A percentile compares a stretch with the other conserved stretches of the same genome.
phyloP scores from a whole-genome alignment of 306 rosid species.

The Sindora glabra region DNA sequence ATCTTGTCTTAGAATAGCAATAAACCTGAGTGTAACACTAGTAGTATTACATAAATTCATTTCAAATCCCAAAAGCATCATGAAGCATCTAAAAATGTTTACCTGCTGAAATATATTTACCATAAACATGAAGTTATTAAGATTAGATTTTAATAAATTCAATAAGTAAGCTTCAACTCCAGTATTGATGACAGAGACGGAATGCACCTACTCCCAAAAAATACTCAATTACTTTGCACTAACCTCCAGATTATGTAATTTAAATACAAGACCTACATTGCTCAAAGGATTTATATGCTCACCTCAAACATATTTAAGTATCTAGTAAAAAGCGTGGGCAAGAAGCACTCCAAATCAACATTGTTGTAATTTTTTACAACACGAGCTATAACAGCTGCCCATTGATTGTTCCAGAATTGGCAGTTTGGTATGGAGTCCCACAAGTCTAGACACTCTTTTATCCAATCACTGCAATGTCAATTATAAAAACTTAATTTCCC shows the following conservation, averaged over 20 bases:
- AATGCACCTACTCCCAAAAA: not conserved
- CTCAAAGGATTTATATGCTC: conserved; percentile 22
- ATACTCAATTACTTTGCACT: conserved; percentile 1
- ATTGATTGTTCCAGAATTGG: conserved; percentile 97
- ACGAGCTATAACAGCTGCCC: conserved; percentile 94
- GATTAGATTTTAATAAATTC: not conserved
- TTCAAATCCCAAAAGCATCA: not conserved
- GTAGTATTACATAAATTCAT: too few relatives aligned
- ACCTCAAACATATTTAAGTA: conserved; percentile 99
- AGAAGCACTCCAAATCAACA: conserved; percentile 72
- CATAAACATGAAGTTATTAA: conserved; percentile 5
- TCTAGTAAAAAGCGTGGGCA: conserved; percentile 86
- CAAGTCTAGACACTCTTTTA: conserved; percentile 53
- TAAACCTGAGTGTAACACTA: too few relatives aligned
- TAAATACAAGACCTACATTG: conserved; percentile 12
- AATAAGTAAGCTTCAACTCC: conserved; percentile 9
- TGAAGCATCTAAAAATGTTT: not conserved
- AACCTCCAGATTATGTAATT: not conserved
- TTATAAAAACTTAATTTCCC: conserved; percentile 18
- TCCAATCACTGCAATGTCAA: conserved; percentile 62
- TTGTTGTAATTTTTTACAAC: conserved; percentile 64
- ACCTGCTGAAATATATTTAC: not conserved
- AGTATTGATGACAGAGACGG: not conserved
- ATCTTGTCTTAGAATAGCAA: too few relatives aligned
- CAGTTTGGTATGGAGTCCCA: conserved; percentile 98